phyloP scores from a whole-genome alignment of 176 grass and related monocot species.

The Eremochloa ophiuroides region DNA sequence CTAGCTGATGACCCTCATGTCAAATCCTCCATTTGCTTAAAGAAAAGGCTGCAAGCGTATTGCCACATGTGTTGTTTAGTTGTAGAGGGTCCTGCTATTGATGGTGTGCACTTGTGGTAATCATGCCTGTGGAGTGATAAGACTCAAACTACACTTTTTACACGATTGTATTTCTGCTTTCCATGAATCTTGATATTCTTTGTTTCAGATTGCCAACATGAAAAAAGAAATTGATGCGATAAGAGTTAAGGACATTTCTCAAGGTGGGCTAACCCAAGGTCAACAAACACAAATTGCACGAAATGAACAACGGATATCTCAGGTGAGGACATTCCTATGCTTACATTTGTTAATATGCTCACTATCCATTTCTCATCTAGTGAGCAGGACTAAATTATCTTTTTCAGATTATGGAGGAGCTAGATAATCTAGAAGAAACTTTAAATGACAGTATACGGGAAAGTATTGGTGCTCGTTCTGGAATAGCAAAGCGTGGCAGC shows the following conservation, averaged over 20 bases:
- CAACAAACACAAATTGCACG: slow-evolving; percentile 99
- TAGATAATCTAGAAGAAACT: slow-evolving; percentile 95
- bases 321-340: slow-evolving; percentile 42
- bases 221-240: slow-evolving; percentile 99
- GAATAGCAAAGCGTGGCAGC: slow-evolving; percentile 43
- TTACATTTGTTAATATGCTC: slow-evolving; percentile 13
- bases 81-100: neutral
- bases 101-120: neutral
- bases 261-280: slow-evolving; percentile 98
- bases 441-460: slow-evolving; percentile 96
- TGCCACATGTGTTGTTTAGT: neutral
- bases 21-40: neutral
- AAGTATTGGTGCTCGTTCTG: slow-evolving; percentile 90
- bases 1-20: neutral
- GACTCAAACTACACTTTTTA: neutral
- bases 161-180: slow-evolving; percentile 5
- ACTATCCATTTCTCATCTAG: neutral
- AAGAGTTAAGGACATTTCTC: slow-evolving; percentile 85
- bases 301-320: slow-evolving; percentile 91
- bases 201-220: slow-evolving; percentile 82
- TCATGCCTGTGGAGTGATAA: neutral
- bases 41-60: neutral
- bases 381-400: slow-evolving; percentile 14
- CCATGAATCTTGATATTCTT: slow-evolving; percentile 5
- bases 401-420: slow-evolving; percentile 89